Evolutionary conservation across 139 green algal species (phyloP), one percentile per base, ranked within the genome.

Genomic region (Penium margaritaceum): DNA sequence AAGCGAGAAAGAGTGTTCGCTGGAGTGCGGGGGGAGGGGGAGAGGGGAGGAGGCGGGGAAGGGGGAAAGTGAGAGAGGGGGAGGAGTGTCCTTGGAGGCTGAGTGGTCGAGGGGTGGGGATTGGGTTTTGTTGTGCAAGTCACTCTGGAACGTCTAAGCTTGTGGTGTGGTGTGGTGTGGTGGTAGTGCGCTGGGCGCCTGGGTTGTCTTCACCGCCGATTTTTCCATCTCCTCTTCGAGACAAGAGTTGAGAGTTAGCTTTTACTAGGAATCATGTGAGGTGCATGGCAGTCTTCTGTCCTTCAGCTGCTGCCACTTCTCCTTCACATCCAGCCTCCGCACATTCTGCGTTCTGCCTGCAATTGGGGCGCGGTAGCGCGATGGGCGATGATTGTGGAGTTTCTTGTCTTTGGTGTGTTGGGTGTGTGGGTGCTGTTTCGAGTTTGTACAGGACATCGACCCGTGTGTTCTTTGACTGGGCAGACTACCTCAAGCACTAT

Each of bases 381-480:
- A n/a, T n/a, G n/a, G n/a, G n/a, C n/a, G n/a, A n/a, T n/a, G n/a
- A n/a, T n/a, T n/a, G n/a, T n/a, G n/a, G n/a, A n/a, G n/a, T n/a
- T n/a, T n/a, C n/a, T n/a, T n/a, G n/a, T n/a, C n/a, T n/a, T n/a
- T n/a, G n/a, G n/a, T n/a, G n/a, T n/a, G n/a, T n/a, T n/a, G n/a
- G n/a, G n/a, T n/a, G n/a, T n/a, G n/a, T n/a, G n/a, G n/a, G n/a
- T n/a, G n/a, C 51, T 27, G 24, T 63, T 32, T 57, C 12, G 21
- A n/a, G 6, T 9, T 63, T n/a, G 5, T 27, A 39, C 66, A 74
- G 66, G 30, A 74, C 44, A 39, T 55, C 47, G 27, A 79, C 69
- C 24, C 67, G 75, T 24, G 80, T 87, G 7, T 98, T 97, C 88
- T 98, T 90, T 71, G 90, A 95, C 79, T 97, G 88, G 54, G 83